Evolutionary conservation across 305 asterid species (phyloP).

Genomic region (Fraxinus albicans): DNA sequence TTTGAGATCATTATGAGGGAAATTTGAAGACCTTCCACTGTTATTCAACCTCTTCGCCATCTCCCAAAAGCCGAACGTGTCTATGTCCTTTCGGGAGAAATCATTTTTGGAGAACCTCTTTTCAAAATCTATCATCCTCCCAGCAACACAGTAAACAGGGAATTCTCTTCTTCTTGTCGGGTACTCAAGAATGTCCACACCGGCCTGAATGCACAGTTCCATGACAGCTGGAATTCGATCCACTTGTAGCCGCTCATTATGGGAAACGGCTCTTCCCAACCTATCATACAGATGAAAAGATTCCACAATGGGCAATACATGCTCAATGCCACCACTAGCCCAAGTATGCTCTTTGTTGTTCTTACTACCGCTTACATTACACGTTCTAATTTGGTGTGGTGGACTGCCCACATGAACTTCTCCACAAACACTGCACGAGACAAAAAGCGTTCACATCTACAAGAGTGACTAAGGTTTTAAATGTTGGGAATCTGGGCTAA

Average conservation of each 20-base stretch:
- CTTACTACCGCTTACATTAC: conserved; percentile 53
- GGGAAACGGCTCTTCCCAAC: conserved; percentile 74
- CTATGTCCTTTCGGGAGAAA: conserved; percentile 27
- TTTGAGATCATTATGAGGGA: conserved; percentile 40
- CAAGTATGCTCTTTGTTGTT: conserved; percentile 61
- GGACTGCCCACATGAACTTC: conserved; percentile 73
- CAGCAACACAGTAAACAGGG: conserved; percentile 65
- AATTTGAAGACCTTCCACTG: conserved; percentile 21
- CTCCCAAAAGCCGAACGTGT: conserved; percentile 51
- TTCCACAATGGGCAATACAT: conserved; percentile 50
- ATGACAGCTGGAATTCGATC: conserved; percentile 71
- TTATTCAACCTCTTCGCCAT: conserved; percentile 21
- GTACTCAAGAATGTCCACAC: conserved; percentile 57
- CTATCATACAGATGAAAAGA: conserved; percentile 75
- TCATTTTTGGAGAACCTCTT: conserved; percentile 57
- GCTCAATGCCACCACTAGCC: conserved; percentile 58
- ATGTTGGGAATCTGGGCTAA: not conserved
- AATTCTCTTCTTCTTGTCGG: conserved; percentile 59
- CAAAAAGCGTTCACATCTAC: not conserved
- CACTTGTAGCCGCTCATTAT: conserved; percentile 62
- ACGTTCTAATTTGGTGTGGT: conserved; percentile 66
- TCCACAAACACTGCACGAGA: conserved; percentile 53
- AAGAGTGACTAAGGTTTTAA: not conserved
- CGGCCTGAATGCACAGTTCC: conserved; percentile 79
- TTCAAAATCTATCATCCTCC: conserved; percentile 66